These are phyloP conservation scores for Fusarium buharicum DNA, from an alignment of 2,329 filamentous ascomycete genomes.

Conservation along the genomic window DNA sequence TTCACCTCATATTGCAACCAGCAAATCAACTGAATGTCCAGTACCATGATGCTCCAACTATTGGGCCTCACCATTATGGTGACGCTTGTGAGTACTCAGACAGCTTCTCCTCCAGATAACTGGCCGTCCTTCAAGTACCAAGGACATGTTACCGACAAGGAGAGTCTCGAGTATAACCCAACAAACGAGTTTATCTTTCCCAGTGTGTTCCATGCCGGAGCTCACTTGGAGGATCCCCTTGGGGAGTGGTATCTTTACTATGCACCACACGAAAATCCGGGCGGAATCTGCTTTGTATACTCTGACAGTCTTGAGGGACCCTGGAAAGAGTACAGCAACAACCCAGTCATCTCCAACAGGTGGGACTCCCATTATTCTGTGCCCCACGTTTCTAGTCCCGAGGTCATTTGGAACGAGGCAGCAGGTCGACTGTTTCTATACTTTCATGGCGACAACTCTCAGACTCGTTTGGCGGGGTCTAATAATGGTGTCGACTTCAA, in stretches of 20 bases:
- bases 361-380: slow-evolving; percentile 26
- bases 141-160: slow-evolving; percentile 38
- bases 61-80: not conserved
- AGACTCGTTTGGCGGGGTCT: slow-evolving; percentile 26
- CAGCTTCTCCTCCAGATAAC: slow-evolving; percentile 18
- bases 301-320: slow-evolving; percentile 30
- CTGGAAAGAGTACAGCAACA: slow-evolving; percentile 18
- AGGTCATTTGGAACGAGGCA: slow-evolving; percentile 18
- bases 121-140: slow-evolving; percentile 41
- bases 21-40: not conserved
- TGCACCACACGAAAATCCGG: slow-evolving; percentile 44
- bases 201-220: slow-evolving; percentile 40
- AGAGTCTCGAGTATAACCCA: slow-evolving; percentile 38
- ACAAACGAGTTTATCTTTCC: slow-evolving; percentile 46
- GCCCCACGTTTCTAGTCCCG: slow-evolving; percentile 30
- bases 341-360: slow-evolving; percentile 18
- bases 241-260: slow-evolving; percentile 46
- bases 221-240: slow-evolving; percentile 28
- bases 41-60: not conserved
- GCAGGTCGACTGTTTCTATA: slow-evolving; percentile 19
- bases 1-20: not conserved
- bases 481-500: slow-evolving; percentile 15
- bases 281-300: slow-evolving; percentile 40
- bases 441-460: slow-evolving; percentile 24
- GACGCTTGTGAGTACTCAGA: slow-evolving; percentile 2